These are phyloP conservation scores for Talaromyces trachyspermus DNA, from an alignment of 495 filamentous ascomycete genomes.

Conservation along the genomic window DNA sequence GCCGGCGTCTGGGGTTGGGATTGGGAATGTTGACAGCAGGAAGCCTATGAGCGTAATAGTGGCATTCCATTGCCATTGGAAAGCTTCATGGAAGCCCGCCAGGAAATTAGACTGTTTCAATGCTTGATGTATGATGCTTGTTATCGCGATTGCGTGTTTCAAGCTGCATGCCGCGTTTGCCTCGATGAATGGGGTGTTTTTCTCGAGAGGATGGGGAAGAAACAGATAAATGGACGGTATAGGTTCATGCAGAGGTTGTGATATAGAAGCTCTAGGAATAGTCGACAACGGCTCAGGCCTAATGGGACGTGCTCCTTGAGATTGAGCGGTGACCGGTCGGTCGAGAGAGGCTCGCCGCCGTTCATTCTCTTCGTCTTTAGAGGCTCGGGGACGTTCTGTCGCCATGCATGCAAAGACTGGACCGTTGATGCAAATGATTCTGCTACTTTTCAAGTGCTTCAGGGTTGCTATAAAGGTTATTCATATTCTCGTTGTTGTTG, in stretches of 20 bases:
- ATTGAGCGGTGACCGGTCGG: constrained; percentile 25
- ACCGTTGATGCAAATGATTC: constrained; percentile 22
- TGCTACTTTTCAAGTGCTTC: constrained; percentile 17
- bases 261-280: constrained; percentile 24
- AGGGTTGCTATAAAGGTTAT: constrained; percentile 5
- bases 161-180: constrained; percentile 24
- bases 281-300: constrained; percentile 25
- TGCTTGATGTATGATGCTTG: constrained; percentile 40
- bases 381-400: constrained; percentile 25
- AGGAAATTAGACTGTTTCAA: constrained; percentile 37
- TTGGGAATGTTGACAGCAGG: constrained; percentile 34
- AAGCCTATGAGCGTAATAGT: constrained; percentile 42
- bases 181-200: constrained; percentile 19
- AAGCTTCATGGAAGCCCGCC: constrained; percentile 35
- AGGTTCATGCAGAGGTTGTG: constrained; percentile 19
- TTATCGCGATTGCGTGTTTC: constrained; percentile 40
- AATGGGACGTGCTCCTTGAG: constrained; percentile 27
- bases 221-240: constrained; percentile 21
- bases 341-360: constrained; percentile 30
- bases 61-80: constrained; percentile 47
- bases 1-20: too few relatives aligned
- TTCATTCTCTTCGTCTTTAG: constrained; percentile 26
- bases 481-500: background rate
- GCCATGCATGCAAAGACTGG: constrained; percentile 25
- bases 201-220: constrained; percentile 6